Conservation (phyloP, 495 filamentous ascomycete species). For the Penicillium argentinense region DNA sequence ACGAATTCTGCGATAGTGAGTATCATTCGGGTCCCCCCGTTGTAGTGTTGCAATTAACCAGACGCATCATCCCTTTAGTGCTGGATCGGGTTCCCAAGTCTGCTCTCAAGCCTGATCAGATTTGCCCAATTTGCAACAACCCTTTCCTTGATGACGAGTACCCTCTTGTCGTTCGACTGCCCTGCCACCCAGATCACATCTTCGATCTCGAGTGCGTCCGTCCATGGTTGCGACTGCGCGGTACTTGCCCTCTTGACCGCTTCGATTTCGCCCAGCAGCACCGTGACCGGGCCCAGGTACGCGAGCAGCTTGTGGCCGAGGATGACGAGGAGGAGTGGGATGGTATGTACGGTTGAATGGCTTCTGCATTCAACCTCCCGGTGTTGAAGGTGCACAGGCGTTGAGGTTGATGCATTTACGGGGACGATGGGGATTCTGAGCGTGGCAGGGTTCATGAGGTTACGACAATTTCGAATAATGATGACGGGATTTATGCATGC, state of each 20-base stretch:
- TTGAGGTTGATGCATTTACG: slow-evolving; percentile 13
- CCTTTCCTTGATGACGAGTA: slow-evolving; percentile 74
- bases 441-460: neutral
- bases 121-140: slow-evolving; percentile 85
- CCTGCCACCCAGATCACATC: slow-evolving; percentile 75
- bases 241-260: slow-evolving; percentile 86
- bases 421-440: neutral
- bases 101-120: slow-evolving; percentile 62
- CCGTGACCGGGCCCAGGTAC: slow-evolving; percentile 56
- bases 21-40: neutral
- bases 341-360: slow-evolving; percentile 66
- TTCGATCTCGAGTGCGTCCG: slow-evolving; percentile 95
- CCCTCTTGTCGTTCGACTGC: slow-evolving; percentile 82
- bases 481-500: neutral
- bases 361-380: neutral
- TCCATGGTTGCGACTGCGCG: slow-evolving; percentile 86
- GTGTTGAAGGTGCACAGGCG: neutral
- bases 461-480: neutral
- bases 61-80: too few relatives aligned
- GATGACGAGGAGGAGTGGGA: slow-evolving; percentile 70
- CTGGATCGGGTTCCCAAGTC: slow-evolving; percentile 79
- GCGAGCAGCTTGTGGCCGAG: slow-evolving; percentile 54
- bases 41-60: too few relatives aligned
- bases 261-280: slow-evolving; percentile 75
- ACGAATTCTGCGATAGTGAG: slow-evolving; percentile 73